Evolutionary conservation across 176 grass and related monocot species (phyloP).

Genomic region (Cocos nucifera): DNA sequence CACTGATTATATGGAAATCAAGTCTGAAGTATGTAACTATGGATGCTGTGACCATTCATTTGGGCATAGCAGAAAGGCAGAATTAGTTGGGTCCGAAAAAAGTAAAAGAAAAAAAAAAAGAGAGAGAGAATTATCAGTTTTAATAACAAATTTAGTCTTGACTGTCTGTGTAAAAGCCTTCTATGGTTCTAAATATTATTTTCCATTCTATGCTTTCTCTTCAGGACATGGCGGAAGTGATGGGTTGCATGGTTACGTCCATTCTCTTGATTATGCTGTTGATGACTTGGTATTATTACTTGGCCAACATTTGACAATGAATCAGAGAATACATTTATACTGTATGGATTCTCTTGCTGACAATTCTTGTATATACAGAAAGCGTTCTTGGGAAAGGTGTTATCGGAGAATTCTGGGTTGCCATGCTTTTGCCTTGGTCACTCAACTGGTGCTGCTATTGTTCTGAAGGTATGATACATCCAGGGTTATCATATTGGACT

Average conservation of each 20-base stretch:
- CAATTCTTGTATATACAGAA: conserved; percentile 36
- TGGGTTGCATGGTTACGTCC: conserved; percentile 85
- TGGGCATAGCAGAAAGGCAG: no score
- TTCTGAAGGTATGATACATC: conserved; percentile 49
- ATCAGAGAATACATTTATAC: no score
- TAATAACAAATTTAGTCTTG: no score
- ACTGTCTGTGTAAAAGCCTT: no score
- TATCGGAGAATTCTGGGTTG: conserved; percentile 44
- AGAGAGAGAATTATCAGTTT: no score
- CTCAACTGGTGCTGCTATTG: conserved; percentile 82
- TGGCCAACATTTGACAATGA: not conserved
- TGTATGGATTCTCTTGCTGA: no score
- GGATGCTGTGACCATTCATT: no score
- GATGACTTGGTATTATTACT: conserved; percentile 51
- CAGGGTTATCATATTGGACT: no score
- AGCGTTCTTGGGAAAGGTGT: conserved; percentile 67
- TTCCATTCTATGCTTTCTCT: conserved; percentile 2
- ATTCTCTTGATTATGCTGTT: conserved; percentile 77
- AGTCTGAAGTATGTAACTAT: no score
- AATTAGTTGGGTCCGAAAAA: no score
- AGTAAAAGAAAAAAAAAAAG: no score
- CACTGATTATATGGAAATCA: no score
- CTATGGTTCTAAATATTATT: not conserved
- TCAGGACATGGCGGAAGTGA: conserved; percentile 88
- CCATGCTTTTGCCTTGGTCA: conserved; percentile 89